Evolutionary conservation across 2,329 filamentous ascomycete species (phyloP).

Genomic region (Apiospora rasikravindrae): DNA sequence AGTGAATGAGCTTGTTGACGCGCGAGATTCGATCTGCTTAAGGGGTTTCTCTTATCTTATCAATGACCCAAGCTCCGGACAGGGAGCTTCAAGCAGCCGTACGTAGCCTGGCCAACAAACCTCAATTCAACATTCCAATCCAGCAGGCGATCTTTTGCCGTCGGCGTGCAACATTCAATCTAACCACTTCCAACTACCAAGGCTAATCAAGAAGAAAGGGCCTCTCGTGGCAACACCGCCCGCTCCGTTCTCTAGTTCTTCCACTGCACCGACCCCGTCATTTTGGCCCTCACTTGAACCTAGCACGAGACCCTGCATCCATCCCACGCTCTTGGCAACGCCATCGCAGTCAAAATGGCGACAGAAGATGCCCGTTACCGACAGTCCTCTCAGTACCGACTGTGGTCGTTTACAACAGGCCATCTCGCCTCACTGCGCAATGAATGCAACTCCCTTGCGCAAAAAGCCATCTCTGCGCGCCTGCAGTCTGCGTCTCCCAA

Average conservation of each 20-base stretch:
- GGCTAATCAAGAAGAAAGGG: background rate
- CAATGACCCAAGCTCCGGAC: background rate
- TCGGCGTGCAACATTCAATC: background rate
- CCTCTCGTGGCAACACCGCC: background rate
- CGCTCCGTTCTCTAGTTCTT: background rate
- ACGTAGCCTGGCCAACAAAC: background rate
- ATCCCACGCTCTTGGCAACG: background rate
- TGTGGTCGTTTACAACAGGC: slow-evolving; percentile 88
- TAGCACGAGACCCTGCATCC: background rate
- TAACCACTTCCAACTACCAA: background rate
- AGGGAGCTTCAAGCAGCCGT: background rate
- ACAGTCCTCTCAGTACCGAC: slow-evolving; percentile 84
- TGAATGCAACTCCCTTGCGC: slow-evolving; percentile 80
- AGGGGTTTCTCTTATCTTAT: slow-evolving; percentile 8
- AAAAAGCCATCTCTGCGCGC: slow-evolving; percentile 61
- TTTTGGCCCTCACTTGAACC: background rate
- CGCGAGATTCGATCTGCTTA: background rate
- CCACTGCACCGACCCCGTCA: background rate
- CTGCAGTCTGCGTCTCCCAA: slow-evolving; percentile 57
- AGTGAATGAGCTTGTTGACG: background rate
- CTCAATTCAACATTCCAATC: slow-evolving; percentile 1
- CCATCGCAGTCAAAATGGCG: slow-evolving; percentile 56
- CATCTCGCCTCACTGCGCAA: slow-evolving; percentile 74
- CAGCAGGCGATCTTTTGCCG: background rate
- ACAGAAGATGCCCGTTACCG: slow-evolving; percentile 92